phyloP scores from a whole-genome alignment of 169 alveolate genomes.

The Cryptosporidium ryanae region DNA sequence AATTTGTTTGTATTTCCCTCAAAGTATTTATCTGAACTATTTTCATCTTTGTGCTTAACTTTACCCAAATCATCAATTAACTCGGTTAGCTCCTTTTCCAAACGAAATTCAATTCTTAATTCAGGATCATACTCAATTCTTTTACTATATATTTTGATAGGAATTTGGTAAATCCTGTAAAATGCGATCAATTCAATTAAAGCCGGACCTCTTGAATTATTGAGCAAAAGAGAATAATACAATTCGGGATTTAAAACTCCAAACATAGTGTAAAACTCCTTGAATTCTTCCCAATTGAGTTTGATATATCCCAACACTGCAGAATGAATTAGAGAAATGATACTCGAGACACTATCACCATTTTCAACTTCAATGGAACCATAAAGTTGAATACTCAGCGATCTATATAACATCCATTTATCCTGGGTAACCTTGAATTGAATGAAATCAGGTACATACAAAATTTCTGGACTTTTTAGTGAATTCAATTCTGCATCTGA shows the following conservation, averaged over 20 bases:
- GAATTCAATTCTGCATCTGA: slow-evolving; percentile 20
- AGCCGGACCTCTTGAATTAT: slow-evolving; percentile 23
- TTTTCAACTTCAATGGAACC: slow-evolving; percentile 6
- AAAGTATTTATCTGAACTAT: neutral
- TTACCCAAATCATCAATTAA: neutral
- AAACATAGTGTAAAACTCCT: neutral
- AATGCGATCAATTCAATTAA: slow-evolving; percentile 58
- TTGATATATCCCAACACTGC: slow-evolving; percentile 35
- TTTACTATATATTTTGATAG: slow-evolving; percentile 22
- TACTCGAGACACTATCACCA: neutral
- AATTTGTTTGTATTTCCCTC: slow-evolving; percentile 10
- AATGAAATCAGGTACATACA: slow-evolving; percentile 41
- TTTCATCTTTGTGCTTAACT: neutral
- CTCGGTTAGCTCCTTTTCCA: slow-evolving; percentile 38
- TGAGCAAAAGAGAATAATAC: slow-evolving; percentile 27
- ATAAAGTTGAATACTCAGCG: slow-evolving; percentile 46
- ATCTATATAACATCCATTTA: slow-evolving; percentile 51
- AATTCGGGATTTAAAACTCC: slow-evolving; percentile 61
- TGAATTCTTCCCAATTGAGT: slow-evolving; percentile 50
- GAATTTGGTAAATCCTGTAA: slow-evolving; percentile 21
- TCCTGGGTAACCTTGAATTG: slow-evolving; percentile 24
- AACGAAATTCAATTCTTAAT: slow-evolving; percentile 14
- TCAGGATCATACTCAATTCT: neutral
- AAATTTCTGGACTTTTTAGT: slow-evolving; percentile 2
- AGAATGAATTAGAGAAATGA: slow-evolving; percentile 50